Evolutionary conservation across 352 stramenopile species (phyloP).

Genomic region (Phytophthora multivora): DNA sequence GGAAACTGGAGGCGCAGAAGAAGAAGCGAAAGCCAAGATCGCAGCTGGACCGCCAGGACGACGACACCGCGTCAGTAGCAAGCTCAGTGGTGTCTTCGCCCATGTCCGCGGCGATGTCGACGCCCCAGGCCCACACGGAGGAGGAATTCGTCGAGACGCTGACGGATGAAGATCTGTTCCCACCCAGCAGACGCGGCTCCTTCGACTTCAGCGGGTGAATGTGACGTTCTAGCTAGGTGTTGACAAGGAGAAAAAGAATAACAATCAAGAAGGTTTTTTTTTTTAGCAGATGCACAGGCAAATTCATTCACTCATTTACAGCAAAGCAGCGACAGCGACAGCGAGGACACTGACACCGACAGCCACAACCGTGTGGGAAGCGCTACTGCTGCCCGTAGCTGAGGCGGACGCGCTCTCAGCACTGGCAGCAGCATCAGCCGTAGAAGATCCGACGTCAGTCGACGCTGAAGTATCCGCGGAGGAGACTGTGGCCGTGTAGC

Average conservation of each 20-base stretch:
- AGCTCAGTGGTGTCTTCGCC: conserved; percentile 36
- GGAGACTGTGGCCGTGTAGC: conserved; percentile 13
- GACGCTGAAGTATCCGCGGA: conserved; percentile 11
- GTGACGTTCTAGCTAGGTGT: conserved; percentile 1
- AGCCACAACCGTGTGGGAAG: conserved; percentile 10
- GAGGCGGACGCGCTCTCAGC: conserved; percentile 19
- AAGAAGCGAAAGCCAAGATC: conserved; percentile 35
- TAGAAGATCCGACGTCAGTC: conserved; percentile 2
- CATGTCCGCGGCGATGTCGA: conserved; percentile 36
- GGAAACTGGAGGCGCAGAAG: conserved; percentile 53
- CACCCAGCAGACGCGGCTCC: conserved; percentile 53
- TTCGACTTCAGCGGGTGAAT: conserved; percentile 65
- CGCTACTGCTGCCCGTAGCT: conserved; percentile 20
- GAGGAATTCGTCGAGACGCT: conserved; percentile 49
- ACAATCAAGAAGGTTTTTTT: conserved; percentile 5
- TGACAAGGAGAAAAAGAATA: conserved; percentile 17
- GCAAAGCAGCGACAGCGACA: conserved; percentile 28
- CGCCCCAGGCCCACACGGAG: conserved; percentile 27
- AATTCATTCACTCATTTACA: conserved; percentile 26
- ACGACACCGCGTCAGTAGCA: conserved; percentile 28
- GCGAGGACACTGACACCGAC: conserved; percentile 31
- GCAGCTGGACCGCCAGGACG: conserved; percentile 19
- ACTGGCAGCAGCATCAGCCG: background rate
- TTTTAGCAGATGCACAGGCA: conserved; percentile 25
- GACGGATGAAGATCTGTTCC: conserved; percentile 55